phyloP scores from a whole-genome alignment of 1,139 yeast genomes.

The Candida tetrigidarum region DNA sequence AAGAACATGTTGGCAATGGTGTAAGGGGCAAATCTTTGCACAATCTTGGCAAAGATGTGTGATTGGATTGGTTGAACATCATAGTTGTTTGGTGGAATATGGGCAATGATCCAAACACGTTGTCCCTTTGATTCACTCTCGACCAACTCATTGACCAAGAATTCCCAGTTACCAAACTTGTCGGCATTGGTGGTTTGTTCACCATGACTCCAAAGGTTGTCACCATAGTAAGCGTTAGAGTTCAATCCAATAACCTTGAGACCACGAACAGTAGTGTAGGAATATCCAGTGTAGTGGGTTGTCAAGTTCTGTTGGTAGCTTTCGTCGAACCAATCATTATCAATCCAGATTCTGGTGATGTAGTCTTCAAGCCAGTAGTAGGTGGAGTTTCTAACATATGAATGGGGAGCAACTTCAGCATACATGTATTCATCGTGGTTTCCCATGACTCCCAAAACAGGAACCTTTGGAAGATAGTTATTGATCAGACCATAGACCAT shows the following conservation, averaged over 20 bases:
- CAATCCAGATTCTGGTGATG: constrained; percentile 37
- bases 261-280: constrained; percentile 59
- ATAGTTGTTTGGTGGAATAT: constrained; percentile 59
- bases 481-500: background rate
- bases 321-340: constrained; percentile 41
- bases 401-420: background rate
- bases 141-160: constrained; percentile 61
- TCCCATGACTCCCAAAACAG: background rate
- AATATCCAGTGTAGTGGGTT: constrained; percentile 64
- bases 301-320: constrained; percentile 23
- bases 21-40: constrained; percentile 69
- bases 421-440: background rate
- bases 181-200: constrained; percentile 58
- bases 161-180: constrained; percentile 65
- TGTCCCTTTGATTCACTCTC: constrained; percentile 60
- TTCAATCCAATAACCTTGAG: constrained; percentile 67
- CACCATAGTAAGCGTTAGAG: constrained; percentile 67
- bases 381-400: background rate
- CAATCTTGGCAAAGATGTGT: constrained; percentile 56
- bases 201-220: constrained; percentile 67
- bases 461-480: background rate
- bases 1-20: constrained; percentile 71
- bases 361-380: background rate
- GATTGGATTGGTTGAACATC: constrained; percentile 70
- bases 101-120: constrained; percentile 74